Percentiles rank a stretch among this genome's conserved stretches.
These are phyloP conservation scores for Cryphonectria carpinicola DNA, from an alignment of 2,329 filamentous ascomycete species.

Conservation along the genomic window DNA sequence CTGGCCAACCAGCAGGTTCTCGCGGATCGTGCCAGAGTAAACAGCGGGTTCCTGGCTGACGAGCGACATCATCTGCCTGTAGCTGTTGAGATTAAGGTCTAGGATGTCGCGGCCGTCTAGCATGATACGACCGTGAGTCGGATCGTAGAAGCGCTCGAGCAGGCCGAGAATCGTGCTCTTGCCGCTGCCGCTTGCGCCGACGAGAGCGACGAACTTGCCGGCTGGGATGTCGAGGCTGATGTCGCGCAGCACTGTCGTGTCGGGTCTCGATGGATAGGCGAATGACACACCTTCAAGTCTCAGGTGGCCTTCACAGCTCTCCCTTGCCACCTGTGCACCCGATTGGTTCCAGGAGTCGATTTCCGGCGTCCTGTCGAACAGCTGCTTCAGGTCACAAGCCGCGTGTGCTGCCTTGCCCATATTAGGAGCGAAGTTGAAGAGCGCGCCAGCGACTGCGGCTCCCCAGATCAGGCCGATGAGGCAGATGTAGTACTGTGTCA, in stretches of 20 bases:
- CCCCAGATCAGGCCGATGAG: neutral
- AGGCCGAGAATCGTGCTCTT: slow-evolving; percentile 94
- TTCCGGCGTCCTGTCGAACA: neutral
- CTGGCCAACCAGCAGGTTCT: neutral
- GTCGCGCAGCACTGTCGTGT: neutral
- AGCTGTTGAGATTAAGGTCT: neutral
- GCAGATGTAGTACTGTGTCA: neutral
- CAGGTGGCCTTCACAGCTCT: too few species aligned
- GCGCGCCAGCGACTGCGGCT: neutral
- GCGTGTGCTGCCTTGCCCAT: neutral
- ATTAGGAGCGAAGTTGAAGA: neutral
- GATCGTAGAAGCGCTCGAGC: slow-evolving; percentile 94
- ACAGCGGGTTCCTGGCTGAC: neutral
- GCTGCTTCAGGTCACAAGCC: neutral
- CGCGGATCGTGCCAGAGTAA: neutral
- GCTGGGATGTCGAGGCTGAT: neutral
- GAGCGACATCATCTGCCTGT: neutral
- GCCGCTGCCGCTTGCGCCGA: slow-evolving; percentile 91
- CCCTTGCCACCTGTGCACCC: neutral
- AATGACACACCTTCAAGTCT: neutral
- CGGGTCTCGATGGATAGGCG: neutral
- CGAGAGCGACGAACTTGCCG: slow-evolving; percentile 52
- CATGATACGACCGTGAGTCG: slow-evolving; percentile 56
- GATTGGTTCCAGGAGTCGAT: neutral
- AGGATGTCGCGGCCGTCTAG: neutral